These are phyloP conservation scores for Aspergillus sclerotiicarbonarius DNA, from an alignment of 495 filamentous ascomycete genomes.

Conservation along the genomic window DNA sequence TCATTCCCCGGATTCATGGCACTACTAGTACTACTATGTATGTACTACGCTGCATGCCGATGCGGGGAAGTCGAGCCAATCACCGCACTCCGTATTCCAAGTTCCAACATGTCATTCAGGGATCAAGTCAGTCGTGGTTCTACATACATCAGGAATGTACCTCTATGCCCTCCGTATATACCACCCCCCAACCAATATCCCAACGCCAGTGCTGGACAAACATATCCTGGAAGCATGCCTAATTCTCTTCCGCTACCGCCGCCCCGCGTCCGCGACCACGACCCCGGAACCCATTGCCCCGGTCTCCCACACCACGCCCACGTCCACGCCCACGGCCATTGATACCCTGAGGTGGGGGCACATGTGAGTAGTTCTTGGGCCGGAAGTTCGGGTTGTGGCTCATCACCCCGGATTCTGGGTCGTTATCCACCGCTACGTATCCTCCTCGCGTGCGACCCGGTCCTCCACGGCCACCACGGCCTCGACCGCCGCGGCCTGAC, in stretches of 20 bases:
- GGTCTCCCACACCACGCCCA: slow-evolving; percentile 23
- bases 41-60: too few species aligned
- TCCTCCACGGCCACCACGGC: slow-evolving; percentile 34
- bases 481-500: slow-evolving; percentile 23
- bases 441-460: slow-evolving; percentile 40
- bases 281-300: slow-evolving; percentile 15
- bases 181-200: background rate
- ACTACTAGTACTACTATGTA: too few species aligned
- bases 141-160: background rate
- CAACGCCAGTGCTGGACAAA: background rate
- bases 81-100: too few species aligned
- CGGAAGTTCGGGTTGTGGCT: slow-evolving; percentile 53
- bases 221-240: background rate
- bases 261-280: slow-evolving; percentile 21
- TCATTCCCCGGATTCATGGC: background rate
- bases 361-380: slow-evolving; percentile 63
- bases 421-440: slow-evolving; percentile 51
- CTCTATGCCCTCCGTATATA: background rate
- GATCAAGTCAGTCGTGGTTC: background rate
- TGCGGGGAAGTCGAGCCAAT: background rate
- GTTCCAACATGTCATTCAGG: background rate
- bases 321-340: slow-evolving; percentile 54
- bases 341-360: slow-evolving; percentile 74
- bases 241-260: background rate
- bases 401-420: slow-evolving; percentile 49